Evolutionary conservation across 495 filamentous ascomycete genomes (phyloP), one percentile per base, ranked within the genome.

Genomic region (Aspergillus taichungensis): DNA sequence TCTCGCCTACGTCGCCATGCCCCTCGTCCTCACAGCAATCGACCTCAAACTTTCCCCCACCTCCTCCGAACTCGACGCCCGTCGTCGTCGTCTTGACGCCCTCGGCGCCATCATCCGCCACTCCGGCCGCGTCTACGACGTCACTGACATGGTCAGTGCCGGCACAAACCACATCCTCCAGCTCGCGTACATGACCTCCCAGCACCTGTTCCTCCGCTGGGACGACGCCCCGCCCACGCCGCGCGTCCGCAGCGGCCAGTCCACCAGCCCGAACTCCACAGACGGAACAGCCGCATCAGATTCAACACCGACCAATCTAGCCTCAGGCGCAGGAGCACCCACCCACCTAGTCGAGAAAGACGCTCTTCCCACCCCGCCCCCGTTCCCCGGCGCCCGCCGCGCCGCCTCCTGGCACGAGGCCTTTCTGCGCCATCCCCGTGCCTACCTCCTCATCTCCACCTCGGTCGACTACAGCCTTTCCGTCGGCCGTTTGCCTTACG

Each of bases 1-100:
- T 7, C 52, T 66, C 1, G 63, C 48, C 7, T 66, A 62, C n/a
- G 55, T 57, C 5, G 57, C 50, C 1, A 66, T 66, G 61, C 63
- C 63, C 0, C 52, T 66, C 0, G 48, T 66, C 4, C 49, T 66
- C 30, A 55, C 63, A 9, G 63, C 63, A 6, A 66, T 66, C 24
- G 54, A 66, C 18, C 46, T 66, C 13, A 66, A 66, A 6, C 55
- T 66, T 14, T 64, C 63, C 0, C 53, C 59, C 6, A 53, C 59
- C 1, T 24, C 39, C 0, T n/a, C 38, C 0, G 53, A 61, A 37
- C 51, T 58, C 33, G 35, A 46, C 4, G 34, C 34, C 3, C 43
- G 61, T 11, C 49, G 59, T 30, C 54, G 48, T 12, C 50, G 53
- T n/a, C 42, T 64, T 12, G 50, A 59, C 24, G 51, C 50, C 0